Conservation (phyloP, 1,284 basidiomycete genomes). For the Irpex sp. region DNA sequence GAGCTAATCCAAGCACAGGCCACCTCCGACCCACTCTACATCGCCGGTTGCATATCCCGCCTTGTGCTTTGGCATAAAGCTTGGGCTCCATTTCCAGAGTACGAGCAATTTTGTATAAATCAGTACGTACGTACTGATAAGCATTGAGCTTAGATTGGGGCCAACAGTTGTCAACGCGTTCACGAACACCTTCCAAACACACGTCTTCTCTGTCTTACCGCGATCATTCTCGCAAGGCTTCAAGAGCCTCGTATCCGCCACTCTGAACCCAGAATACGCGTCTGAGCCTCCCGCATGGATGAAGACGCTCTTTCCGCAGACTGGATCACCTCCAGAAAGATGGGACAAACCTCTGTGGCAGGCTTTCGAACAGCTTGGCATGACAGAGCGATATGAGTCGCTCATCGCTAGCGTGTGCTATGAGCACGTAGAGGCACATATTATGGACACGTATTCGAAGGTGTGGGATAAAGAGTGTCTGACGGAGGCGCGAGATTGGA, state of each 20-base stretch:
- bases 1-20: conserved; percentile 38
- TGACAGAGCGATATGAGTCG: conserved; percentile 88
- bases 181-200: conserved; percentile 74
- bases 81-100: conserved; percentile 72
- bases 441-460: conserved; percentile 70
- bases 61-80: conserved; percentile 73
- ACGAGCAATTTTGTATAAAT: conserved; percentile 26
- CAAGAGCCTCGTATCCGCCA: conserved; percentile 68
- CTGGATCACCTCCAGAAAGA: conserved; percentile 23
- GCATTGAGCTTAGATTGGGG: conserved; percentile 57
- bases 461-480: conserved; percentile 81
- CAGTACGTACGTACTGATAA: conserved; percentile 11
- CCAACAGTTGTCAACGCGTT: conserved; percentile 66
- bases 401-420: conserved; percentile 88
- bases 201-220: conserved; percentile 74
- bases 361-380: conserved; percentile 77
- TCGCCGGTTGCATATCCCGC: conserved; percentile 62
- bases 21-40: conserved; percentile 52
- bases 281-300: conserved; percentile 31
- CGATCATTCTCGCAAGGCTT: conserved; percentile 71
- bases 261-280: conserved; percentile 48
- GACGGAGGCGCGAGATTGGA: conserved; percentile 74
- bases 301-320: conserved; percentile 8
- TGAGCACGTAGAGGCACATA: conserved; percentile 83
- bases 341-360: conserved; percentile 57